These are phyloP conservation scores for Monilinia aucupariae DNA, from an alignment of 2,329 filamentous ascomycete genomes.

Conservation along the genomic window DNA sequence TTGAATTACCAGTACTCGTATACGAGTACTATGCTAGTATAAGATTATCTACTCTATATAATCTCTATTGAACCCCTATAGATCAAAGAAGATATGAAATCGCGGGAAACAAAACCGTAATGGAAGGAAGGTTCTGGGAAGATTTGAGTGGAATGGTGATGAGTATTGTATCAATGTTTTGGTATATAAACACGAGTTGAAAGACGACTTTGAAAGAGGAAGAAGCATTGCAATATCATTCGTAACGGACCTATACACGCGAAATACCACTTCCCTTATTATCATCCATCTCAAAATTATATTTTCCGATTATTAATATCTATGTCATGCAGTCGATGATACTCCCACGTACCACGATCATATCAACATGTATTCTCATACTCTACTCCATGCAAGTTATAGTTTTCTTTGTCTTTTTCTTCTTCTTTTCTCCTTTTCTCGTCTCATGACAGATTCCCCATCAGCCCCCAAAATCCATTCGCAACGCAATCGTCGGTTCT, in stretches of 20 bases:
- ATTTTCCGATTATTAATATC: neutral
- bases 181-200: neutral
- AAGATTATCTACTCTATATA: no score
- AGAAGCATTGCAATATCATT: neutral
- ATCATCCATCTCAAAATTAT: neutral
- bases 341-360: neutral
- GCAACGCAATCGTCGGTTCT: slow-evolving; percentile 82
- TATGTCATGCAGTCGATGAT: neutral
- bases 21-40: no score
- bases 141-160: neutral
- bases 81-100: no score
- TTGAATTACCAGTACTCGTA: no score
- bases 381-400: neutral
- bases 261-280: neutral
- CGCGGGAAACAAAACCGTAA: neutral
- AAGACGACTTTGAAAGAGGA: no score
- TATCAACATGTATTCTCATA: neutral
- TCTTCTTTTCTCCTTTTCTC: no score
- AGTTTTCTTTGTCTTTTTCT: no score
- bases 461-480: slow-evolving; percentile 81
- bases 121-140: neutral
- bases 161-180: neutral
- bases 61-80: no score
- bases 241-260: neutral
- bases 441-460: no score